Conservation (phyloP, 2,329 filamentous ascomycete species). For the Colletotrichum spinosum region DNA sequence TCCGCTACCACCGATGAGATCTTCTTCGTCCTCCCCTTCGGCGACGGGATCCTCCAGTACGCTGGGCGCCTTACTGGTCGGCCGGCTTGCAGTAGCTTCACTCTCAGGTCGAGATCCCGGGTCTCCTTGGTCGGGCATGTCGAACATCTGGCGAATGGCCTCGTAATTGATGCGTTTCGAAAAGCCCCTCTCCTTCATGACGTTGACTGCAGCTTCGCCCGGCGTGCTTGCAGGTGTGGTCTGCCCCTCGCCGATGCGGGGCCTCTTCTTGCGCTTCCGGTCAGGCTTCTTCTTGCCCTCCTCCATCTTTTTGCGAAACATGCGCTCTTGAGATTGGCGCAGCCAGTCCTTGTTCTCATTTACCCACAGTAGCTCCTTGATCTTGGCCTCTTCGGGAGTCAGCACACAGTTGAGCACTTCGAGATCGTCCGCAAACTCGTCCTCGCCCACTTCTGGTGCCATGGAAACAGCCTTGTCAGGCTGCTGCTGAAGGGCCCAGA, state of each 20-base stretch:
- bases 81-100: conserved; percentile 49
- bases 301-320: conserved; percentile 77
- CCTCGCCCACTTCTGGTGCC: conserved; percentile 76
- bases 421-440: conserved; percentile 89
- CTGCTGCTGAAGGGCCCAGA: conserved; percentile 61
- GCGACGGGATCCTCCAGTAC: conserved; percentile 51
- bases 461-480: conserved; percentile 64
- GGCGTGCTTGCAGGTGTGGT: conserved; percentile 74
- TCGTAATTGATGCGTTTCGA: conserved; percentile 83
- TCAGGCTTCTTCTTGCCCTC: conserved; percentile 67
- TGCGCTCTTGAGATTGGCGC: conserved; percentile 85
- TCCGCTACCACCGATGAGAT: conserved; percentile 39
- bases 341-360: conserved; percentile 96
- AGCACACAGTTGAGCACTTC: conserved; percentile 88
- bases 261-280: conserved; percentile 66
- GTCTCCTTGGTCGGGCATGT: conserved; percentile 55
- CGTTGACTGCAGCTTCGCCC: conserved; percentile 75
- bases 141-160: conserved; percentile 69
- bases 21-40: conserved; percentile 48
- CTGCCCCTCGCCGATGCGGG: conserved; percentile 73
- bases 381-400: conserved; percentile 76
- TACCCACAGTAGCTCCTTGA: conserved; percentile 94
- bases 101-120: conserved; percentile 65
- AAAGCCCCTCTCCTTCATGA: conserved; percentile 75
- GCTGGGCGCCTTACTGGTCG: conserved; percentile 49